Evolutionary conservation across 2,329 filamentous ascomycete genomes (phyloP), one percentile per base, ranked within the genome.

Genomic region (Stenocarpella maydis): DNA sequence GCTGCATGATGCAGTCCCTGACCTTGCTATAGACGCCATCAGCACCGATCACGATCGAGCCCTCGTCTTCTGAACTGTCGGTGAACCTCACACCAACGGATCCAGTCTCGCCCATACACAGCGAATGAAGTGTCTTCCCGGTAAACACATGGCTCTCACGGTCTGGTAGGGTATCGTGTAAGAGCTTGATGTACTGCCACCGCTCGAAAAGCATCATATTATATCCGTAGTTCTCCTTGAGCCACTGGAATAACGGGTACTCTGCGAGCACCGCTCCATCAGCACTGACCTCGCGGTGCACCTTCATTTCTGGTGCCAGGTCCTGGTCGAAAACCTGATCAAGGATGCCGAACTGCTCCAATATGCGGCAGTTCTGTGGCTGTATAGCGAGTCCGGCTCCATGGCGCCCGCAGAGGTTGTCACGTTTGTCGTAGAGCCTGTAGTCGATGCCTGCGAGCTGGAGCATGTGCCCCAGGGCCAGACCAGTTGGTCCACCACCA

Each of bases 161-260:
- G 17, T 43, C 37, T 26, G 39, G 39, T 6, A 60, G 24, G n/a
- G 24, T 60, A 26, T 60, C 39, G 37, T 60, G n/a, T 60, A 71
- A 88, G 90, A 77, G 75, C 31, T 28, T 28, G 24, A 45, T 43
- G 10, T 43, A 60, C 24, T 60, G 54, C 54, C 37, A 43, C 21
- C 54, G 15, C 24, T 60, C 54, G 5, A 60, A 60, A 31, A 58
- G 53, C 53, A 41, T 41, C 34, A 58, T 58, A 10, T 8, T 6
- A 37, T 58, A 41, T 15, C 34, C 53, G 19, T 58, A 37, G 4
- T 58, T 58, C 37, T 58, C 53, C 15, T 58, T 41, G 7, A 58
- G 21, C 53, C 53, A 58, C 8, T 41, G 53, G 37, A 58, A 58
- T 15, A 58, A 58, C 4, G 37, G 53, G 19, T 58, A 58, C 12